Evolutionary conservation across 2,329 filamentous ascomycete genomes (phyloP), one percentile per base, ranked within the genome.

Genomic region (Mariannaea sp.): DNA sequence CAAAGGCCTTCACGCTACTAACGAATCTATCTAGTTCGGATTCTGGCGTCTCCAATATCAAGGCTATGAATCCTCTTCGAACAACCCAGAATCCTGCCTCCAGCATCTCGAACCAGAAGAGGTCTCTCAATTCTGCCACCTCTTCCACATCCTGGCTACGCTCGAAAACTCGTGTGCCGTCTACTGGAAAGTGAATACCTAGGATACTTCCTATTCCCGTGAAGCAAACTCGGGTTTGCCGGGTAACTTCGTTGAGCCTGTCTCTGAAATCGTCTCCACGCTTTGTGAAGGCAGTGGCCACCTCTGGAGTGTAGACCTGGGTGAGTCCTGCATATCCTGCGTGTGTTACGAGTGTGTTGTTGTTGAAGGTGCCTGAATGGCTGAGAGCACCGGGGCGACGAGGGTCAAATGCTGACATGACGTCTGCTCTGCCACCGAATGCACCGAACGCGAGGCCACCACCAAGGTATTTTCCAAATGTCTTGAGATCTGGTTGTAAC

Each of bases 361-460:
- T 89, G 67, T 88, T 87, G 68, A 86, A 88, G 0, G 85, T 88
- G 2, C 85, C 85, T 0, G 83, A 81, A 60, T 88, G 84, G 0
- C 73, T 66, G 9, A 84, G 70, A 1, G 69, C 66, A 1, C 66
- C 71, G 1, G 66, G 53, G 1, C 68, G 64, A 9, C 76, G 66
- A 8, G 81, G 81, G 59, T 84, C 80, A 60, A 81, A 87, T 6
- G 80, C 65, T 0, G 69, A 68, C 82, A 89, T 87, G 55, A 88
- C 76, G 5, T 82, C 77, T 32, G 65, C 65, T 19, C 76, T 73
- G 0, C 86, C 86, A 1, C 86, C 86, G 62, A 90, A 88, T 0
- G 82, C 84, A 2, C 86, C 86, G 63, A 88, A 87, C 0, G 82
- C 77, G 61, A 88, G 77, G 0, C 86, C 86, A 3, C 86, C 86